phyloP scores from a whole-genome alignment of 2,329 filamentous ascomycete species.

The Fusarium anguioides region DNA sequence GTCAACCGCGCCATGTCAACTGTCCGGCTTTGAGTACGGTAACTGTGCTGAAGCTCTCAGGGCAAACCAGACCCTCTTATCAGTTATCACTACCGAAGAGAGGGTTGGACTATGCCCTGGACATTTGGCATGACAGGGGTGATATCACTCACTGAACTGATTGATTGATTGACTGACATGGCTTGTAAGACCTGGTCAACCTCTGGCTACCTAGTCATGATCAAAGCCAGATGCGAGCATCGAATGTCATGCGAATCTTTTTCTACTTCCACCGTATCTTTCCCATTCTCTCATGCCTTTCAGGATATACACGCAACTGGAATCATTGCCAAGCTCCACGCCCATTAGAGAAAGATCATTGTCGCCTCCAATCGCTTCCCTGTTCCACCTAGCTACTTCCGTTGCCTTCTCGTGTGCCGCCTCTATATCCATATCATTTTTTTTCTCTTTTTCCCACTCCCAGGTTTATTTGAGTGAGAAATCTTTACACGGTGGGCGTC shows the following conservation, averaged over 20 bases:
- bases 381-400: conserved; percentile 15
- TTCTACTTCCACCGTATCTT: conserved; percentile 5
- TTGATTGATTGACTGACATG: conserved; percentile 16
- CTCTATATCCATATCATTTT: conserved; percentile 7
- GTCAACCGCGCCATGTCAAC: conserved; percentile 30
- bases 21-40: conserved; percentile 20
- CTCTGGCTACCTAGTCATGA: conserved; percentile 17
- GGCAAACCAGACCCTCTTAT: conserved; percentile 30
- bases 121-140: conserved; percentile 20
- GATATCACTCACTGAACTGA: conserved; percentile 21
- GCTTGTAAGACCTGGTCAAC: background rate
- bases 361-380: conserved; percentile 32
- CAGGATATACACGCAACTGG: conserved; percentile 6
- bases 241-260: conserved; percentile 34
- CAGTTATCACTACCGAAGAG: conserved; percentile 32
- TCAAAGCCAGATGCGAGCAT: conserved; percentile 37
- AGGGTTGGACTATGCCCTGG: conserved; percentile 31
- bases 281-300: conserved; percentile 1
- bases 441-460: conserved; percentile 17
- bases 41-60: conserved; percentile 16
- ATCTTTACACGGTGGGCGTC: conserved; percentile 36
- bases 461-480: conserved; percentile 24
- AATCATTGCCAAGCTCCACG: conserved; percentile 26
- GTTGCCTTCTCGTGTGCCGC: conserved; percentile 6
- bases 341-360: conserved; percentile 31